phyloP scores from a whole-genome alignment of 441 rosid species.

The Gossypium davidsonii region DNA sequence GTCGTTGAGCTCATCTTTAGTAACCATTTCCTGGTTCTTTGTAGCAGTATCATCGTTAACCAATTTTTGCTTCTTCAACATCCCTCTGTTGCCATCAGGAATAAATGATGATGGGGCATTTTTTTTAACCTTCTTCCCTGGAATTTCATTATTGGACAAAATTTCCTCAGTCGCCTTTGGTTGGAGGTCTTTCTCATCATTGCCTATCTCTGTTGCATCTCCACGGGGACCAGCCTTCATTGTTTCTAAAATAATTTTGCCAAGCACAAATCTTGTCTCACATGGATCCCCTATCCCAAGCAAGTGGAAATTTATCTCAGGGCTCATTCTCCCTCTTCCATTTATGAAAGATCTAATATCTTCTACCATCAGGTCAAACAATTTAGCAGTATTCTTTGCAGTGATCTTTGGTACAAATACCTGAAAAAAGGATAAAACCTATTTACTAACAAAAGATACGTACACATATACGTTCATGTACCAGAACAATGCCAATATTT shows the following conservation, averaged over 20 bases:
- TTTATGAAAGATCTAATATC: constrained; percentile 33
- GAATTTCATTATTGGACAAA: constrained; percentile 12
- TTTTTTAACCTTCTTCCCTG: constrained; percentile 18
- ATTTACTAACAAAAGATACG: not conserved
- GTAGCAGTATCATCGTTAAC: constrained; percentile 2
- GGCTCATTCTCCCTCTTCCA: constrained; percentile 28
- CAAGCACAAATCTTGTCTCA: constrained; percentile 68
- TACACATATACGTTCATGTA: not conserved
- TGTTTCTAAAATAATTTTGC: constrained; percentile 69
- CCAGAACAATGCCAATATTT: not conserved
- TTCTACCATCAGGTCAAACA: constrained; percentile 41
- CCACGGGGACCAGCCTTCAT: constrained; percentile 32
- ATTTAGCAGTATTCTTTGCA: constrained; percentile 27
- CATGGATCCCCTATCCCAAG: constrained; percentile 53
- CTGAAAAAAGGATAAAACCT: constrained; percentile 32
- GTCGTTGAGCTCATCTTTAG: constrained; percentile 3
- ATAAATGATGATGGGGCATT: constrained; percentile 2
- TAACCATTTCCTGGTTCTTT: constrained; percentile 3
- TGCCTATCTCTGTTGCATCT: constrained; percentile 20
- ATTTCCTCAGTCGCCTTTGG: constrained; percentile 8
- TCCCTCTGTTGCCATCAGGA: constrained; percentile 23
- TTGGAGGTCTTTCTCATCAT: constrained; percentile 18
- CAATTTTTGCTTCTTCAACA: constrained; percentile 27
- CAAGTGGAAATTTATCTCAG: constrained; percentile 30
- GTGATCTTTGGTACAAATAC: constrained; percentile 51